Conservation (phyloP, 2,329 filamentous ascomycete species). For the Epichloe typhina region DNA sequence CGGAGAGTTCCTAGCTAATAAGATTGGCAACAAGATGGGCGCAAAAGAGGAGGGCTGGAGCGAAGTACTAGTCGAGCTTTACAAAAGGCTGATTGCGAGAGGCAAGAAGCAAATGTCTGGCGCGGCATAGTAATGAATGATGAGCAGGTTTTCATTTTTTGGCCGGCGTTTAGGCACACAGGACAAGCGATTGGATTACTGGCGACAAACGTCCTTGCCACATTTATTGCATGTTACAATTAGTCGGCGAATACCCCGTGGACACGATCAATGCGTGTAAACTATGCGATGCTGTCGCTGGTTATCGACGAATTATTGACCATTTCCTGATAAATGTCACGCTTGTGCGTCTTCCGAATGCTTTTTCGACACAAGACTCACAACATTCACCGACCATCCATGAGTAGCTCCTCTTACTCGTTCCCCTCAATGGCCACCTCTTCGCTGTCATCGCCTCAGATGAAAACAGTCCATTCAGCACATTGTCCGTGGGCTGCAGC, state of each 20-base stretch:
- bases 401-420: no score
- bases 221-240: no score
- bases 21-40: conserved; percentile 31
- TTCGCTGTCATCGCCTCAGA: no score
- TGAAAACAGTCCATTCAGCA: no score
- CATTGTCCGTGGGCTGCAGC: no score
- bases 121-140: conserved; percentile 14
- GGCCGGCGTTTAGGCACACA: conserved; percentile 5
- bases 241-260: neutral
- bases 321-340: neutral
- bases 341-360: neutral
- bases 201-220: neutral
- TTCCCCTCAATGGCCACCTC: no score
- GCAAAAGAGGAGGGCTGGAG: conserved; percentile 34
- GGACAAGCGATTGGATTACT: neutral
- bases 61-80: conserved; percentile 41
- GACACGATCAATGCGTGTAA: neutral
- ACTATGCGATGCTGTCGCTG: neutral
- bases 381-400: no score
- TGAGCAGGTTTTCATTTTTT: neutral
- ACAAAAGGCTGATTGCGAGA: conserved; percentile 40
- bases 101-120: conserved; percentile 31
- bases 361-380: no score
- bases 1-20: conserved; percentile 50
- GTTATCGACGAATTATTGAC: no score